These are phyloP conservation scores for Clathrospora elynae DNA, from an alignment of 2,329 filamentous ascomycete species.

Conservation along the genomic window DNA sequence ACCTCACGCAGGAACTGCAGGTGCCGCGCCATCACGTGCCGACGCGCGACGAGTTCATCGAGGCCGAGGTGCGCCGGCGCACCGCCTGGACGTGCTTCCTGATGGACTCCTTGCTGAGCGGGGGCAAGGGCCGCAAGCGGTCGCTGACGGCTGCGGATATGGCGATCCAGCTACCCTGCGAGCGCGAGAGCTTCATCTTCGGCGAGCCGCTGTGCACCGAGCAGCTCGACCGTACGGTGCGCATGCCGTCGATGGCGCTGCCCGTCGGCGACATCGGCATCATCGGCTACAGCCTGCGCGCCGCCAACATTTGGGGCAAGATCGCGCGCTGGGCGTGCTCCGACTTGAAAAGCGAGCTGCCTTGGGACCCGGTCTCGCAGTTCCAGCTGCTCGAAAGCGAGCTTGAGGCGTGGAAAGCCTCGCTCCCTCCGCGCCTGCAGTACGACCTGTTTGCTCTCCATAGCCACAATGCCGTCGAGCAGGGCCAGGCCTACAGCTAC, in stretches of 20 bases:
- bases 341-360: slow-evolving; percentile 44
- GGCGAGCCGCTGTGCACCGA: slow-evolving; percentile 47
- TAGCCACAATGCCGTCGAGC: slow-evolving; percentile 50
- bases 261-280: slow-evolving; percentile 45
- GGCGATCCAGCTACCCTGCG: slow-evolving; percentile 49
- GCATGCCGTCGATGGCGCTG: slow-evolving; percentile 37
- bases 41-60: slow-evolving; percentile 49
- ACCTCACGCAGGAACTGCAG: slow-evolving; percentile 46
- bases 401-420: slow-evolving; percentile 45
- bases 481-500: slow-evolving; percentile 50
- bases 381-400: slow-evolving; percentile 46
- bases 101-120: slow-evolving; percentile 51
- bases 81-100: slow-evolving; percentile 52
- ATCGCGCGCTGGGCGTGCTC: slow-evolving; percentile 50
- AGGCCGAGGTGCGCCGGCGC: slow-evolving; percentile 48
- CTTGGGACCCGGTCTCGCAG: slow-evolving; percentile 44
- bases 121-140: slow-evolving; percentile 49
- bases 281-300: slow-evolving; percentile 48
- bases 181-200: slow-evolving; percentile 49
- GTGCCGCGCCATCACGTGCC: slow-evolving; percentile 38
- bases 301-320: slow-evolving; percentile 50
- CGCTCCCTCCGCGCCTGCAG: slow-evolving; percentile 43
- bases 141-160: slow-evolving; percentile 45
- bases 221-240: slow-evolving; percentile 39
- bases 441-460: slow-evolving; percentile 49